These are phyloP conservation scores for Fusarium piperis DNA, from an alignment of 2,329 filamentous ascomycete genomes.

Conservation along the genomic window DNA sequence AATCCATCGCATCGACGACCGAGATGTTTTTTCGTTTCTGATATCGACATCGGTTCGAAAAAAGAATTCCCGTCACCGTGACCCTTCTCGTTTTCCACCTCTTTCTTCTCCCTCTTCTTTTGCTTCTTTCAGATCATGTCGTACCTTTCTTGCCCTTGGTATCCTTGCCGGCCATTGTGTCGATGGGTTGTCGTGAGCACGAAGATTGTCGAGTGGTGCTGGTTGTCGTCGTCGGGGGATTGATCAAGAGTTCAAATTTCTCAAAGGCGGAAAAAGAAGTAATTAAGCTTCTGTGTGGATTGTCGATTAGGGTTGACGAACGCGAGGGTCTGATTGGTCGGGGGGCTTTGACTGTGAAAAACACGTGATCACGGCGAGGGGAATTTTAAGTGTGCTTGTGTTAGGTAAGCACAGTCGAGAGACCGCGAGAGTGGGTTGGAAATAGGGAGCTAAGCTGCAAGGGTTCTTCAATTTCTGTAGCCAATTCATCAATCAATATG, in stretches of 20 bases:
- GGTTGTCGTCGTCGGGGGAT: conserved; percentile 39
- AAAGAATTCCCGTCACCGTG: conserved; percentile 5
- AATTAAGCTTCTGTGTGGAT: conserved; percentile 35
- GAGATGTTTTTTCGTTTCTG: conserved; percentile 17
- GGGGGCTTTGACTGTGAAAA: too few relatives aligned
- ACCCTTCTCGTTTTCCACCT: not conserved
- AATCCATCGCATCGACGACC: conserved; percentile 26
- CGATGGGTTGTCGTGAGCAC: conserved; percentile 39
- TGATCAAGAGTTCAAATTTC: conserved; percentile 28
- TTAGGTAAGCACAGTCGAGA: not conserved
- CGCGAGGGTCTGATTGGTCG: conserved; percentile 13
- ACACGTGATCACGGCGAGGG: conserved; percentile 18
- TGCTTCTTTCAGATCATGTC: conserved; percentile 45
- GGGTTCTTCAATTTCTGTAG: not conserved
- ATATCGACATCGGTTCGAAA: conserved; percentile 21
- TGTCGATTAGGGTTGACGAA: conserved; percentile 39
- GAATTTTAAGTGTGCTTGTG: not conserved
- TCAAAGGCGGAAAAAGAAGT: conserved; percentile 21
- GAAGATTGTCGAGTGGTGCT: conserved; percentile 37
- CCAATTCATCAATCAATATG: not conserved
- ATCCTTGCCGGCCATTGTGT: conserved; percentile 49
- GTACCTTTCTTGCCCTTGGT: conserved; percentile 61
- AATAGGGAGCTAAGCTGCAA: not conserved
- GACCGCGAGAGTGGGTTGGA: not conserved
- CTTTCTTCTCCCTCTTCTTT: conserved; percentile 5